A percentile compares a stretch with the other conserved stretches of the same genome.
These are phyloP conservation scores for Gossypium schwendimanii DNA, from an alignment of 441 rosid species.

Conservation along the genomic window DNA sequence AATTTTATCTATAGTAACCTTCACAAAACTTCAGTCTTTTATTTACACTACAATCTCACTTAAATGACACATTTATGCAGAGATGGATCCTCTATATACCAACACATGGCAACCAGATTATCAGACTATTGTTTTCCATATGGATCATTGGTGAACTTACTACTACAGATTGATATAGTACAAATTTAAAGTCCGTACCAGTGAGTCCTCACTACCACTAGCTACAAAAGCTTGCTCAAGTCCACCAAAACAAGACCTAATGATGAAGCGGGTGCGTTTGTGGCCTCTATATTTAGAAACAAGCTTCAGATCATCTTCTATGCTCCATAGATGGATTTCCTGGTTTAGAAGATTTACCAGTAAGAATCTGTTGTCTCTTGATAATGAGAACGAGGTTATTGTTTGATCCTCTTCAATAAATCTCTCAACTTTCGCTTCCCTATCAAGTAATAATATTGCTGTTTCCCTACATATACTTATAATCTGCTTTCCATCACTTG, in stretches of 20 bases:
- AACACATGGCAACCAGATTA: not conserved
- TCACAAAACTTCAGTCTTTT: not conserved
- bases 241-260: constrained; percentile 68
- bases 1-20: not conserved
- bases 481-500: constrained; percentile 53
- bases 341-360: constrained; percentile 54
- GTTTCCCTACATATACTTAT: constrained; percentile 47
- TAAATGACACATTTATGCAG: not conserved
- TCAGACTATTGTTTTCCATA: not conserved
- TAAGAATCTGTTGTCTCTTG: constrained; percentile 46
- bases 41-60: not conserved
- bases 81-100: not conserved
- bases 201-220: constrained; percentile 72
- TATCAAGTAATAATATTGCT: constrained; percentile 43
- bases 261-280: constrained; percentile 43
- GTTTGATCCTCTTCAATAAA: constrained; percentile 41
- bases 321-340: constrained; percentile 60
- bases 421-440: constrained; percentile 41
- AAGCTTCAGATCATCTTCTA: constrained; percentile 36
- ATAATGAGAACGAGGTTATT: constrained; percentile 62
- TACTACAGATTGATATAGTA: not conserved
- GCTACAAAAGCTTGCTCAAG: constrained; percentile 52
- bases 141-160: not conserved
- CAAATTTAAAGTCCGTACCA: constrained; percentile 25
- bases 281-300: constrained; percentile 54